Evolutionary conservation across 352 stramenopile species (phyloP).

Genomic region (Bremia lactucae): DNA sequence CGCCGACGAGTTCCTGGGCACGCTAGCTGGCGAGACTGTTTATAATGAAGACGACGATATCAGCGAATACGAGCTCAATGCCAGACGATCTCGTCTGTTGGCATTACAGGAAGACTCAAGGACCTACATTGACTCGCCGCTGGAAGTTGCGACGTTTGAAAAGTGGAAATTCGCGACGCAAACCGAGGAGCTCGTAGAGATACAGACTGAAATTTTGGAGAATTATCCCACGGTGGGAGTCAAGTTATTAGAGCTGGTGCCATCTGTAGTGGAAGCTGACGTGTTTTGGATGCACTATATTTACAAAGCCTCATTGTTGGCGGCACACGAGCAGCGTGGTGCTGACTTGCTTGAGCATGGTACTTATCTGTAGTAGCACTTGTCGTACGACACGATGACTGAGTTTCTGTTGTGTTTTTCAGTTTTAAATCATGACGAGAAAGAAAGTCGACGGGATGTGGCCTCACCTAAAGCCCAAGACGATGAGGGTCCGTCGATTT

Average conservation of each 20-base stretch:
- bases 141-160: slow-evolving; percentile 50
- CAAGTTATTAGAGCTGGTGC: slow-evolving; percentile 53
- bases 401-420: neutral
- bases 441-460: slow-evolving; percentile 59
- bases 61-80: slow-evolving; percentile 28
- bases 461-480: slow-evolving; percentile 46
- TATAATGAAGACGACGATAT: slow-evolving; percentile 25
- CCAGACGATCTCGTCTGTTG: slow-evolving; percentile 43
- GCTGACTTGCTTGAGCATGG: slow-evolving; percentile 54
- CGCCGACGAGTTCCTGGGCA: slow-evolving; percentile 49
- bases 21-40: slow-evolving; percentile 21
- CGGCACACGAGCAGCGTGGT: slow-evolving; percentile 53
- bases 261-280: slow-evolving; percentile 32
- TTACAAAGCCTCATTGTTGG: slow-evolving; percentile 61
- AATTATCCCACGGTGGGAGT: slow-evolving; percentile 49
- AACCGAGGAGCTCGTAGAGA: slow-evolving; percentile 24
- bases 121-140: slow-evolving; percentile 47
- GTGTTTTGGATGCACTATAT: slow-evolving; percentile 65
- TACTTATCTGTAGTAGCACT: too few species aligned
- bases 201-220: slow-evolving; percentile 45
- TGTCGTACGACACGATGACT: too few species aligned
- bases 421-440: slow-evolving; percentile 53
- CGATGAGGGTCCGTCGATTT: slow-evolving; percentile 25
- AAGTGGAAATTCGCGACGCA: slow-evolving; percentile 39
- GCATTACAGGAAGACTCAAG: slow-evolving; percentile 53